phyloP scores from a whole-genome alignment of 441 rosid genomes.

The Eugenia klotzschiana region DNA sequence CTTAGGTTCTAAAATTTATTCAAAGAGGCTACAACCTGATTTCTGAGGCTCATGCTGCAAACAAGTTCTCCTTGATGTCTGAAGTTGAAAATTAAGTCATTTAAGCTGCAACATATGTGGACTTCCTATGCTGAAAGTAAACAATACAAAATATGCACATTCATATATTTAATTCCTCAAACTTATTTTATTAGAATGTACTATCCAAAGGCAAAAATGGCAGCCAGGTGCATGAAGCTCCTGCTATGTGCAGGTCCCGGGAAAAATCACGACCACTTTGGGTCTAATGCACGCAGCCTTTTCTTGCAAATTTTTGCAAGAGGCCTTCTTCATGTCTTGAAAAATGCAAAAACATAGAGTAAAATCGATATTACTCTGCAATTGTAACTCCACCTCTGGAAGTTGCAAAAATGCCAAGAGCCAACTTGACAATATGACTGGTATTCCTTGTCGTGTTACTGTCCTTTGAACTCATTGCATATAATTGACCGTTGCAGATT shows the following conservation, averaged over 20 bases:
- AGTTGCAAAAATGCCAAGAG: conserved; percentile 1
- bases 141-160: neutral
- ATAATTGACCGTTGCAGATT: conserved; percentile 30
- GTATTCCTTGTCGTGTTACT: neutral
- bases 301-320: neutral
- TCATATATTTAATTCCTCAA: neutral
- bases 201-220: neutral
- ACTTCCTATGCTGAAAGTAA: neutral
- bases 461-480: neutral
- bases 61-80: neutral
- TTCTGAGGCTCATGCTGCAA: neutral
- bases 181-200: neutral
- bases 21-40: neutral
- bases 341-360: neutral
- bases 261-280: neutral
- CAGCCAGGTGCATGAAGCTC: neutral
- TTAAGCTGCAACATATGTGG: neutral
- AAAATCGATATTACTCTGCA: neutral
- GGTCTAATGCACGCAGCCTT: neutral
- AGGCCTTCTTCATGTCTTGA: neutral
- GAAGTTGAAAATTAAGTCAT: neutral
- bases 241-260: neutral
- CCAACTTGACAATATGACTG: neutral
- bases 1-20: neutral
- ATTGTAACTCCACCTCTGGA: neutral